These are phyloP conservation scores for Teunomyces atbi DNA, from an alignment of 805 yeast species.

Conservation along the genomic window DNA sequence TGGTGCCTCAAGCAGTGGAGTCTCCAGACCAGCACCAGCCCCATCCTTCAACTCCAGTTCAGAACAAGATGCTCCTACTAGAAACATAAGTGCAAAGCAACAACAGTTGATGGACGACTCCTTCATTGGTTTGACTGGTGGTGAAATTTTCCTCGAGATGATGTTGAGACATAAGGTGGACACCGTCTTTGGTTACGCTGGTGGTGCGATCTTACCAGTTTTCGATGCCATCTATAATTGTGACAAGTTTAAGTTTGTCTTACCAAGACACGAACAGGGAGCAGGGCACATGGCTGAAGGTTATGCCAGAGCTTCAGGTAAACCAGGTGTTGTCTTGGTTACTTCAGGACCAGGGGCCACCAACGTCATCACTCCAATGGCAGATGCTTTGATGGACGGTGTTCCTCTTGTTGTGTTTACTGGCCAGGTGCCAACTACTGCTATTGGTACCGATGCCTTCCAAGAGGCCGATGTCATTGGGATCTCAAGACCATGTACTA, in stretches of 20 bases:
- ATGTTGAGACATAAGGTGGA: constrained; percentile 95
- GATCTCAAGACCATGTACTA: constrained; percentile 94
- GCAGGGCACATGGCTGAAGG: constrained; percentile 99
- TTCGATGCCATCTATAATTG: constrained; percentile 96
- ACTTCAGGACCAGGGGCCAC: constrained; percentile 99
- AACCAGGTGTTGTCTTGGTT: constrained; percentile 95
- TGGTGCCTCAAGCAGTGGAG: constrained; percentile 6
- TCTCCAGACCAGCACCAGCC: constrained; percentile 44
- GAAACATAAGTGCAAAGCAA: neutral
- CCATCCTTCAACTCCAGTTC: constrained; percentile 45
- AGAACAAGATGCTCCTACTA: constrained; percentile 13
- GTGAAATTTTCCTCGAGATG: constrained; percentile 98
- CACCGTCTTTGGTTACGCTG: constrained; percentile 96
- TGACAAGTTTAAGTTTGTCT: constrained; percentile 79
- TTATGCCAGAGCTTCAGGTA: constrained; percentile 92
- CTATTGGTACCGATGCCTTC: constrained; percentile 98
- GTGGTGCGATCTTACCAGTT: constrained; percentile 98
- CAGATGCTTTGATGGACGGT: constrained; percentile 97
- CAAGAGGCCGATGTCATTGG: constrained; percentile 99
- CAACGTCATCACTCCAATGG: constrained; percentile 97
- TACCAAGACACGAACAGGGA: constrained; percentile 98
- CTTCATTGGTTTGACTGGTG: constrained; percentile 95
- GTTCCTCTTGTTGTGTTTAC: constrained; percentile 95
- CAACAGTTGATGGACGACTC: constrained; percentile 67
- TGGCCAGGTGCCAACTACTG: constrained; percentile 94